Conservation (phyloP, 176 grass and related monocot genomes). For the Carex cristatella region DNA sequence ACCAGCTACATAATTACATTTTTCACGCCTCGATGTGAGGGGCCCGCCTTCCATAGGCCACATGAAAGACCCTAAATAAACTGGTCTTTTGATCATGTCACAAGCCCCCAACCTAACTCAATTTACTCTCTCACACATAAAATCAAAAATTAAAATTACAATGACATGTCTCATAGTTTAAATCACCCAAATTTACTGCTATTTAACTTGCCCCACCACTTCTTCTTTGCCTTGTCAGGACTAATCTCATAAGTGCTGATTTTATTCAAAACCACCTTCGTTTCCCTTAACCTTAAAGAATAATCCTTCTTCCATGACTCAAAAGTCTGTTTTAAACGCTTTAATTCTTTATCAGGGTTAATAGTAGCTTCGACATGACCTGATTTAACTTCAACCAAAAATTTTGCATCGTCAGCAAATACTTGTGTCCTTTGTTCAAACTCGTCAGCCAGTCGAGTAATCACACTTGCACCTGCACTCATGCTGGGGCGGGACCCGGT, state of each 20-base stretch:
- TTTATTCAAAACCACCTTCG: conserved; percentile 81
- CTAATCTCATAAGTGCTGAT: conserved; percentile 42
- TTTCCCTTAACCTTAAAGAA: conserved; percentile 54
- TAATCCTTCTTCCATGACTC: conserved; percentile 92
- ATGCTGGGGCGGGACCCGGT: conserved; percentile 46
- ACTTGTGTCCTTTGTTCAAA: conserved; percentile 77
- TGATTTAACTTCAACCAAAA: conserved; percentile 90
- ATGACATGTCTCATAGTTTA: background rate
- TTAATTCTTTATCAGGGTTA: conserved; percentile 82
- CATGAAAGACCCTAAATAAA: conserved; percentile 26
- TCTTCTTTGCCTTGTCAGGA: conserved; percentile 55
- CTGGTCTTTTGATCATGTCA: conserved; percentile 16
- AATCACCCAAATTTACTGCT: conserved; percentile 62
- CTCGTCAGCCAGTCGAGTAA: conserved; percentile 52
- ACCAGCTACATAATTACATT: conserved; percentile 21
- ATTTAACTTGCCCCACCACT: conserved; percentile 86
- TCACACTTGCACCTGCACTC: conserved; percentile 51
- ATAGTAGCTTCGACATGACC: conserved; percentile 62
- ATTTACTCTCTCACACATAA: background rate
- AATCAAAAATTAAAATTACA: conserved; percentile 5
- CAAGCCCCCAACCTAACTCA: conserved; percentile 1
- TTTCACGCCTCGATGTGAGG: background rate
- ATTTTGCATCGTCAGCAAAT: conserved; percentile 71
- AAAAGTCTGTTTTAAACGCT: conserved; percentile 68
- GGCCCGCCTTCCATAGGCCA: background rate